Evolutionary conservation across 129 eudicot genomes (phyloP).

Genomic region (sunflower (Helianthus annuus)): HanXRQr2.0-SUNRISE NC_035443.2:123937501-123938000

Average conservation of each 20-base stretch:
- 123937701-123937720: constrained; percentile 99
- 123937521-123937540: no score
- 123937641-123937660: neutral
- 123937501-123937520: no score
- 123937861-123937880: constrained; percentile 82
- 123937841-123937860: constrained; percentile 77
- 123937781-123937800: constrained; percentile 71
- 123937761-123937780: constrained; percentile 63
- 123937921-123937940: constrained; percentile 69
- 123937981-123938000: constrained; percentile 80
- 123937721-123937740: constrained; percentile 74
- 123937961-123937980: constrained; percentile 80
- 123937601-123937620: no score
- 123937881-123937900: constrained; percentile 75
- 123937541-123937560: no score
- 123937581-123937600: no score
- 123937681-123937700: constrained; percentile 4
- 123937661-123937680: constrained; percentile 9
- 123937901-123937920: constrained; percentile 58
- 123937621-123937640: neutral
- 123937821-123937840: constrained; percentile 61
- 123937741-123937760: constrained; percentile 68
- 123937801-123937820: constrained; percentile 68
- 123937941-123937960: constrained; percentile 84
- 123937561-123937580: no score